phyloP scores from a whole-genome alignment of 768 basidiomycete species.

The Termitomyces sp. region DNA sequence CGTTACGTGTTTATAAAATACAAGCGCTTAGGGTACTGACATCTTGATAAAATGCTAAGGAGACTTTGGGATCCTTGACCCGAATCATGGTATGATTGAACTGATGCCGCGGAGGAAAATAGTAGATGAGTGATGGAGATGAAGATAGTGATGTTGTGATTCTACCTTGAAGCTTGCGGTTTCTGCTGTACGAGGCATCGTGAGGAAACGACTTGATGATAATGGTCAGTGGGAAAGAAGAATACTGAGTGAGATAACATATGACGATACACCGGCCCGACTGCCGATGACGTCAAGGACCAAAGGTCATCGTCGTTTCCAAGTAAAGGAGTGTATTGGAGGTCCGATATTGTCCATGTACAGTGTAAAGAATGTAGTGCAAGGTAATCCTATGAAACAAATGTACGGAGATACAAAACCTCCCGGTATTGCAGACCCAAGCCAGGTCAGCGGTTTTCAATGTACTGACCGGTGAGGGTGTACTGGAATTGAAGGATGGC shows the following conservation, averaged over 20 bases:
- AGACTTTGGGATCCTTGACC: slow-evolving; percentile 81
- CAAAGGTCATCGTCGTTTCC: too few relatives aligned
- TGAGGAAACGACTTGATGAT: slow-evolving; percentile 17
- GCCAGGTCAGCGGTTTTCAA: neutral
- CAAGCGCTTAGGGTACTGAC: slow-evolving; percentile 26
- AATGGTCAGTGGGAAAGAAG: slow-evolving; percentile 9
- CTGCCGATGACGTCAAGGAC: neutral
- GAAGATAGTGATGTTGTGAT: neutral
- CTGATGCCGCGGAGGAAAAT: slow-evolving; percentile 24
- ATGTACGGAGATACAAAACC: too few relatives aligned
- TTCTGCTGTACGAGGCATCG: slow-evolving; percentile 60
- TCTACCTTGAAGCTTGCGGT: slow-evolving; percentile 47
- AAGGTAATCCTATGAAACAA: too few relatives aligned
- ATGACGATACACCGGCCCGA: slow-evolving; percentile 1
- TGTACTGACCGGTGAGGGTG: slow-evolving; percentile 1
- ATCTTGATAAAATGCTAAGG: slow-evolving; percentile 76
- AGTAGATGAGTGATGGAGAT: neutral
- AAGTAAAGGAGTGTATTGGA: neutral
- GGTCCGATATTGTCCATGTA: neutral
- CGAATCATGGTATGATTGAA: slow-evolving; percentile 89
- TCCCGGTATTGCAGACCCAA: neutral
- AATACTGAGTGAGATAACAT: neutral
- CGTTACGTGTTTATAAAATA: neutral
- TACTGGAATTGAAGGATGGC: slow-evolving; percentile 9
- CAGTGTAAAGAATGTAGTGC: neutral